phyloP scores from a whole-genome alignment of 108 stramenopile genomes.

The Nitzschia inconspicua region DNA sequence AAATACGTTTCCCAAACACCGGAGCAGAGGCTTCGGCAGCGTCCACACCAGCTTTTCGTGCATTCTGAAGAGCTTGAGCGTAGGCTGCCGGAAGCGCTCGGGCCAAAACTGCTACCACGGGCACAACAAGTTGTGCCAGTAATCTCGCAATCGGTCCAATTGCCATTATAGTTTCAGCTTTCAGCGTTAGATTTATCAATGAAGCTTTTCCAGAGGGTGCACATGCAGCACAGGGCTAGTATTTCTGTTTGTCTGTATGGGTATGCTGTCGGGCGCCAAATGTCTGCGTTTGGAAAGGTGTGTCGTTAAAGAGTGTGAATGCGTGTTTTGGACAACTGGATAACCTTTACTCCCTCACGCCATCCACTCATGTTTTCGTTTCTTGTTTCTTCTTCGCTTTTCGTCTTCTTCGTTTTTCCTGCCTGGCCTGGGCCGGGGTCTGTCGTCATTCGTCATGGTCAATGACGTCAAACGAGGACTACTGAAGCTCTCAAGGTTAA shows the following conservation, averaged over 20 bases:
- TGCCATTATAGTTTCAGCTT: slow-evolving; percentile 35
- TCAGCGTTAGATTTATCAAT: neutral
- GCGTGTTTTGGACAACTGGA: too few species aligned
- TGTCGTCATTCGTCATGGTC: too few species aligned
- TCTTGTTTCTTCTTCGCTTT: too few species aligned
- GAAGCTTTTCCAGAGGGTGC: neutral
- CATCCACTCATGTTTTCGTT: too few species aligned
- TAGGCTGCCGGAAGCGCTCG: slow-evolving; percentile 58
- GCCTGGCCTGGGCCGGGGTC: too few species aligned
- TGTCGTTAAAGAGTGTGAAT: too few species aligned
- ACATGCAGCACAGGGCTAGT: neutral
- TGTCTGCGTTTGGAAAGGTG: too few species aligned
- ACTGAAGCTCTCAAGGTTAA: too few species aligned
- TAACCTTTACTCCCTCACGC: too few species aligned
- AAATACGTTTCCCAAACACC: slow-evolving; percentile 47
- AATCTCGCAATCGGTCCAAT: slow-evolving; percentile 48
- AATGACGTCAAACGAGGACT: too few species aligned
- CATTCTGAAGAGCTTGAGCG: slow-evolving; percentile 52
- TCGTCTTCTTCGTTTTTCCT: too few species aligned
- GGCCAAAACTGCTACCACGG: slow-evolving; percentile 47
- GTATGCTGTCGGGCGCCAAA: too few species aligned
- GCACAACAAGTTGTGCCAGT: slow-evolving; percentile 47
- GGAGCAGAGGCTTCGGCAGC: slow-evolving; percentile 34
- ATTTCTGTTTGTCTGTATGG: neutral
- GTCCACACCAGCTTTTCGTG: slow-evolving; percentile 40